Base-by-base conservation (phyloP, 768 basidiomycete species). In the Dacryopinax spathularia region DNA sequence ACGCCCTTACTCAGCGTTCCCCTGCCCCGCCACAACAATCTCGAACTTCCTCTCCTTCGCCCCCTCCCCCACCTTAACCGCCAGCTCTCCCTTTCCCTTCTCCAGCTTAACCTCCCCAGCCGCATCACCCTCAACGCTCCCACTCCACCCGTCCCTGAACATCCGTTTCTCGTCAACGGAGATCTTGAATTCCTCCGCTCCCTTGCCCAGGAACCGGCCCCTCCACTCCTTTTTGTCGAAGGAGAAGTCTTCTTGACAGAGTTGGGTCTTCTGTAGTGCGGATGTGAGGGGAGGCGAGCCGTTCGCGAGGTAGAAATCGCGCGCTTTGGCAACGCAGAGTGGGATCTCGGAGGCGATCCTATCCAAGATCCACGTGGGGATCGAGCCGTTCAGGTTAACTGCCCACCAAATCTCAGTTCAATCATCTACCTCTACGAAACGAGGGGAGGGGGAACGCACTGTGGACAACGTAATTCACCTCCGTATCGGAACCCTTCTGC, bases 381-480 rank as follows among this genome's bases (percentile, higher is more conserved):
- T 56, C 3, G 25, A 27, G 6, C 48, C 48, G 48, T 56, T 56
- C 48, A 56, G 29, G 48, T 56, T 56, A 18, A 56, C 48, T 56
- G n/a, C n/a, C n/a, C n/a, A 31, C 18, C 3, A 9, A 29, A 27
- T 27, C 4, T 56, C 25, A 56, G 48, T n/a, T n/a, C n/a, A n/a
- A n/a, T n/a, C 48, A 56, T 56, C 9, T 31, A 56, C 22, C 18
- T 22, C 7, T 4, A 18, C 22, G 6, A 16, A 12, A 60, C 22
- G 3, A 33, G 12, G 22, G 18, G 33, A n/a, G 34, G 13, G 31
- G 18, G 18, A 2, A 34, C 44, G 34, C 29, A 67, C 66, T 63
- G 60, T 68, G 65, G 22, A 65, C 61, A 31, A 65, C 31, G 43
- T 66, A 67, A 31, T 56, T 61, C 25, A 66, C 63, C 29, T 66